Conservation (phyloP, 305 asterid species). For the Plantago lanceolata region DNA sequence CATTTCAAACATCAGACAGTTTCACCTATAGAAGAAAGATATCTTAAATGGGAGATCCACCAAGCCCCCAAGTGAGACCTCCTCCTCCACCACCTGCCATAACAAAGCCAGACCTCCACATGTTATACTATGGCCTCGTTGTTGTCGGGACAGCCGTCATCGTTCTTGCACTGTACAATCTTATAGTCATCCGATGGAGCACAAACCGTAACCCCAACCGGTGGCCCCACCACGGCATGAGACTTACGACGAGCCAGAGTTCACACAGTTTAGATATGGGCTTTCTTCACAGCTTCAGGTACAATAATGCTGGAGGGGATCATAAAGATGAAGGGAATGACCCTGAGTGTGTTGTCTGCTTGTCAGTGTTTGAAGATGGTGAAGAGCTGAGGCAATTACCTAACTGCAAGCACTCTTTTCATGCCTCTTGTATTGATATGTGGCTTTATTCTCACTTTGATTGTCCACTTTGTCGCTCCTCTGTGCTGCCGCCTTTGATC, state of each 20-base stretch:
- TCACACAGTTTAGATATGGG: slow-evolving; percentile 2
- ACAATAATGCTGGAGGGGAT: slow-evolving; percentile 29
- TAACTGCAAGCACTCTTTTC: slow-evolving; percentile 63
- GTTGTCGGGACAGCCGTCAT: slow-evolving; percentile 50
- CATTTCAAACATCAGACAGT: slow-evolving; percentile 11
- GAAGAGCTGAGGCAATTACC: slow-evolving; percentile 59
- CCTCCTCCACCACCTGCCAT: slow-evolving; percentile 24
- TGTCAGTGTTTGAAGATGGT: slow-evolving; percentile 64
- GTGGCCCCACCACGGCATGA: slow-evolving; percentile 1
- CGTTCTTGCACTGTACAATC: slow-evolving; percentile 48
- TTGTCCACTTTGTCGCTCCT: slow-evolving; percentile 80
- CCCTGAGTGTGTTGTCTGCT: slow-evolving; percentile 61
- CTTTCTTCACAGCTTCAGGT: slow-evolving; percentile 44
- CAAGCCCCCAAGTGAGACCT: slow-evolving; percentile 20
- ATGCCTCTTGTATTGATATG: slow-evolving; percentile 76
- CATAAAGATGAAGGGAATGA: slow-evolving; percentile 25
- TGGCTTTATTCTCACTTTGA: slow-evolving; percentile 72
- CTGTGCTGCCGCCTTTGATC: slow-evolving; percentile 32
- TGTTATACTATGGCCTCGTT: slow-evolving; percentile 61
- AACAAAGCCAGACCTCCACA: slow-evolving; percentile 29
- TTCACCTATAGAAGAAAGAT: background rate
- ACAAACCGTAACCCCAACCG: slow-evolving; percentile 12
- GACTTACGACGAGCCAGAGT: slow-evolving; percentile 10
- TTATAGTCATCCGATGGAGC: slow-evolving; percentile 51
- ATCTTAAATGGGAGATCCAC: slow-evolving; percentile 27